Conservation (phyloP, 2,329 filamentous ascomycete species). For the Pyricularia pennisetigena region DNA sequence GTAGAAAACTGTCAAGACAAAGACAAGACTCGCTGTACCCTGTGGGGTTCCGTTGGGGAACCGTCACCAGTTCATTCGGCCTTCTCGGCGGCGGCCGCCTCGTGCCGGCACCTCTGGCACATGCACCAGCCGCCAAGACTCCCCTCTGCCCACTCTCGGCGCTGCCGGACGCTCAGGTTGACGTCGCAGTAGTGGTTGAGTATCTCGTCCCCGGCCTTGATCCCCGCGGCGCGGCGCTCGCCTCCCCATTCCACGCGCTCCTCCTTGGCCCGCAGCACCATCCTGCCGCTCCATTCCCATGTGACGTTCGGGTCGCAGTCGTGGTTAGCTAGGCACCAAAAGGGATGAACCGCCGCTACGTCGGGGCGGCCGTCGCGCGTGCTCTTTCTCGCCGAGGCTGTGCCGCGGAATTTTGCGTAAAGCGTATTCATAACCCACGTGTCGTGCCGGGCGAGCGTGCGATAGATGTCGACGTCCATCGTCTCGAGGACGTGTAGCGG, state of each 20-base stretch:
- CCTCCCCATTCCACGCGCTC: conserved; percentile 39
- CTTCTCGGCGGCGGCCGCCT: conserved; percentile 34
- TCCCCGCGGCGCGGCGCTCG: conserved; percentile 37
- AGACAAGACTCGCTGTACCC: not conserved
- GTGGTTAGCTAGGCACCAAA: conserved; percentile 96
- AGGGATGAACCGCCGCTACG: conserved; percentile 83
- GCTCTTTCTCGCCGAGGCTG: conserved; percentile 76
- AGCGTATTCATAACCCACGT: conserved; percentile 85
- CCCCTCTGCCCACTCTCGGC: conserved; percentile 81
- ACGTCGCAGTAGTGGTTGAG: conserved; percentile 94
- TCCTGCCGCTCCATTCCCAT: conserved; percentile 84
- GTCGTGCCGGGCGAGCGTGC: conserved; percentile 48
- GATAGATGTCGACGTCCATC: conserved; percentile 74
- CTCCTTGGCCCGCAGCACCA: conserved; percentile 58
- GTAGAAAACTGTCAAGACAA: not conserved
- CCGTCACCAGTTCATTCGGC: not conserved
- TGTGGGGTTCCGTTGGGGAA: not conserved
- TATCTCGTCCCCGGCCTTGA: conserved; percentile 74
- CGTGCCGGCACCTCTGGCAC: conserved; percentile 72
- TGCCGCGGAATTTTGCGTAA: conserved; percentile 87
- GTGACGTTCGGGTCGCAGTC: conserved; percentile 90
- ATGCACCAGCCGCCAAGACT: conserved; percentile 83
- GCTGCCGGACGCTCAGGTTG: conserved; percentile 62
- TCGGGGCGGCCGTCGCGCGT: conserved; percentile 73
- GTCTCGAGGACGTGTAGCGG: conserved; percentile 73